These are phyloP conservation scores for Gossypium australe DNA, from an alignment of 345 rosid genomes.

Conservation along the genomic window DNA sequence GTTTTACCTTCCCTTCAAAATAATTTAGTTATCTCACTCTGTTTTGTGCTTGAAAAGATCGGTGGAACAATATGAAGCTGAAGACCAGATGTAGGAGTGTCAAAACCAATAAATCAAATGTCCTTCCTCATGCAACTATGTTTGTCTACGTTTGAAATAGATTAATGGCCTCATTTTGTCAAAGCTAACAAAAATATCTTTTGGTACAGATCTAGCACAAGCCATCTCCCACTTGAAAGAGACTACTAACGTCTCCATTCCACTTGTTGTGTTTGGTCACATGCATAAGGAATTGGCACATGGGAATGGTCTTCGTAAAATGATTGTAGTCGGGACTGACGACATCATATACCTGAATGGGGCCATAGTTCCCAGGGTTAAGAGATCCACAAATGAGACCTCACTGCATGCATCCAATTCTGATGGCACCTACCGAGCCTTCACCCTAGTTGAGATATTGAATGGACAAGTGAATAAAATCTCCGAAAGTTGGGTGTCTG, in stretches of 20 bases:
- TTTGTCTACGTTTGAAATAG: background rate
- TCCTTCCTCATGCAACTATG: slow-evolving; percentile 1
- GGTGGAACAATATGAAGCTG: background rate
- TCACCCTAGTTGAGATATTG: slow-evolving; percentile 56
- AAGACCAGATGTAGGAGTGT: background rate
- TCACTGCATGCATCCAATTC: slow-evolving; percentile 15
- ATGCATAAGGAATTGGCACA: slow-evolving; percentile 75
- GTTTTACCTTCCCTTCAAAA: background rate
- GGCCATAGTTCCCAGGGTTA: slow-evolving; percentile 77
- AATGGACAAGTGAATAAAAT: slow-evolving; percentile 56
- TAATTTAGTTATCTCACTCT: slow-evolving; percentile 4
- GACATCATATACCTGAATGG: slow-evolving; percentile 63
- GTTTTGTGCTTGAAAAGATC: slow-evolving; percentile 5
- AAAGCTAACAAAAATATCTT: slow-evolving; percentile 16
- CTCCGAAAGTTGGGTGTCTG: slow-evolving; percentile 67
- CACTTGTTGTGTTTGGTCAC: slow-evolving; percentile 81
- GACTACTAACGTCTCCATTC: slow-evolving; percentile 31
- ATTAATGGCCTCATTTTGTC: background rate
- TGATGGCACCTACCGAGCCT: slow-evolving; percentile 51
- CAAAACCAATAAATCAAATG: background rate
- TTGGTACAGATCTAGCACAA: slow-evolving; percentile 62
- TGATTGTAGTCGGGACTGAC: slow-evolving; percentile 52
- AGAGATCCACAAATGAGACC: slow-evolving; percentile 13
- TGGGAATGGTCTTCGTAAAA: slow-evolving; percentile 60
- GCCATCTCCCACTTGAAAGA: slow-evolving; percentile 61